These are phyloP conservation scores for Brassica nigra DNA, from an alignment of 345 rosid species.

Conservation along the genomic window DNA sequence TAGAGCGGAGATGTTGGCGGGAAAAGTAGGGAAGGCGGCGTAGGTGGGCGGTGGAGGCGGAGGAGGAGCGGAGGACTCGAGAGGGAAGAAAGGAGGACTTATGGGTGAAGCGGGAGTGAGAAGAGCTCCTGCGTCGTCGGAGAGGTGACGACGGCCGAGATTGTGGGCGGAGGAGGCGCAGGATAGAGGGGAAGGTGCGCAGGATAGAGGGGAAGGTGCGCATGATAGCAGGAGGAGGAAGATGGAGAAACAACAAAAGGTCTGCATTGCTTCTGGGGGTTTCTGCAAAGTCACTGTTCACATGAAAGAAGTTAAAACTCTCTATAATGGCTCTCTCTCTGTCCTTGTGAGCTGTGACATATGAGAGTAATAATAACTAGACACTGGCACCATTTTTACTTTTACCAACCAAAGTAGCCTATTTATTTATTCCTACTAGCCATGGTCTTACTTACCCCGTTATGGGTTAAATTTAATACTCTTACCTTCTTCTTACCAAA, in stretches of 20 bases:
- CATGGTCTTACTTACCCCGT: background rate
- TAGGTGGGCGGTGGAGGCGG: slow-evolving; percentile 62
- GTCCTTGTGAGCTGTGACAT: slow-evolving; percentile 13
- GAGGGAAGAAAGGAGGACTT: slow-evolving; percentile 71
- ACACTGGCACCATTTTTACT: background rate
- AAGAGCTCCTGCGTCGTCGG: slow-evolving; percentile 61
- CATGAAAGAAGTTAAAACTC: slow-evolving; percentile 25
- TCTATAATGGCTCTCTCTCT: slow-evolving; percentile 7
- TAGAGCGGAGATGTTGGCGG: slow-evolving; percentile 86
- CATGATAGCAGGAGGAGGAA: slow-evolving; percentile 38
- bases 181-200: slow-evolving; percentile 25
- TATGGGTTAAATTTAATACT: background rate
- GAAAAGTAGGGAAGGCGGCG: slow-evolving; percentile 67
- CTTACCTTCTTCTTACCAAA: background rate
- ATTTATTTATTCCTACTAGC: background rate
- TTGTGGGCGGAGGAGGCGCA: slow-evolving; percentile 29
- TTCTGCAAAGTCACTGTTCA: slow-evolving; percentile 20
- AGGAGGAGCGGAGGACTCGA: slow-evolving; percentile 49
- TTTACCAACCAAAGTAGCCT: background rate
- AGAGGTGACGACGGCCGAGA: slow-evolving; percentile 69
- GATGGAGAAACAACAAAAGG: slow-evolving; percentile 28
- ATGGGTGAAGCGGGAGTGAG: slow-evolving; percentile 48
- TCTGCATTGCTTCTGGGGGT: slow-evolving; percentile 29
- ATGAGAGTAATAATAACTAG: background rate
- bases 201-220: slow-evolving; percentile 26